These are phyloP conservation scores for Stellera chamaejasme DNA, from an alignment of 345 rosid species.

Conservation along the genomic window DNA sequence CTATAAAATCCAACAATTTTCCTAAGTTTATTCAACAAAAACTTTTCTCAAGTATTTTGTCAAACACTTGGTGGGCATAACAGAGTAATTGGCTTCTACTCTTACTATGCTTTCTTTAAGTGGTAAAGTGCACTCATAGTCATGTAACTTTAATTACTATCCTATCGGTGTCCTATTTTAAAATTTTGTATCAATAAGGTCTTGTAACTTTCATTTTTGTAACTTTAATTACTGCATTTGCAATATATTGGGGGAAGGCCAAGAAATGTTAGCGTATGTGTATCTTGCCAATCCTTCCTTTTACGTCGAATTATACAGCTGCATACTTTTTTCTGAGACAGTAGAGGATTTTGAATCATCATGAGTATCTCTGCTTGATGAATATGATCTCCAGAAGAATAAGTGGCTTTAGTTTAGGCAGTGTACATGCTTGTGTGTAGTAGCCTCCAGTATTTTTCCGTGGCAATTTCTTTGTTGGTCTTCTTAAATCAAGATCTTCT, in stretches of 20 bases:
- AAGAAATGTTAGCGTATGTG: conserved; percentile 54
- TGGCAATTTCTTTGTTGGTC: conserved; percentile 52
- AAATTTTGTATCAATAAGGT: no score
- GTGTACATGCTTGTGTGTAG: conserved; percentile 50
- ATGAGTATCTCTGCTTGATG: conserved; percentile 37
- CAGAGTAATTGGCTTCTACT: no score
- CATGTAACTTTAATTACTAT: no score
- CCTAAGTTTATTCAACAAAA: no score
- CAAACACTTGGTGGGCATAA: no score
- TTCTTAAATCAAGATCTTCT: conserved; percentile 48
- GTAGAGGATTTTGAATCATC: conserved; percentile 58
- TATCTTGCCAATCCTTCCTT: conserved; percentile 53
- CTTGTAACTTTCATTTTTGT: no score
- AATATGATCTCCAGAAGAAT: conserved; percentile 36
- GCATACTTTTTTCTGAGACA: conserved; percentile 54
- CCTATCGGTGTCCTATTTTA: no score
- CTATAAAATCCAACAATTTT: no score
- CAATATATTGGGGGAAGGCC: conserved; percentile 68
- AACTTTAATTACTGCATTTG: conserved; percentile 66
- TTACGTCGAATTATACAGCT: conserved; percentile 50
- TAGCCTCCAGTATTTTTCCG: conserved; percentile 75
- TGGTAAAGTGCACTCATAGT: no score
- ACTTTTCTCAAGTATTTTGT: no score
- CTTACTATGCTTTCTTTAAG: no score
- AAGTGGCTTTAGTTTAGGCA: conserved; percentile 67